phyloP scores from a whole-genome alignment of 2,329 filamentous ascomycete genomes.

The Chalaropsis thielavioides region DNA sequence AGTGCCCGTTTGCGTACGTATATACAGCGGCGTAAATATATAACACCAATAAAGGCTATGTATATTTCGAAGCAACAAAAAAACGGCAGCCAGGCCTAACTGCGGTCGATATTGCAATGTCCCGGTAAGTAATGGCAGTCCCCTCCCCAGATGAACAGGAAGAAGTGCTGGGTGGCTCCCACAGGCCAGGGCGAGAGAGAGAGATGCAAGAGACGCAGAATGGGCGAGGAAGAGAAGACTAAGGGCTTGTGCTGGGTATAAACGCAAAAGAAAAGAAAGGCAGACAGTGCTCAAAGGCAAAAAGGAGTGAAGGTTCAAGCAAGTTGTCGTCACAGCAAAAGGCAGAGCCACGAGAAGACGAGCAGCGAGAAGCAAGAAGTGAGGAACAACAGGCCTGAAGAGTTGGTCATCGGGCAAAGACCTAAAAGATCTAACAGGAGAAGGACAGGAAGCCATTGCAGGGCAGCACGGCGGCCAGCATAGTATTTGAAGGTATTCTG shows the following conservation, averaged over 20 bases:
- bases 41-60: neutral
- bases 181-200: neutral
- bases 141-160: neutral
- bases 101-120: neutral
- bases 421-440: neutral
- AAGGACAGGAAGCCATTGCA: neutral
- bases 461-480: neutral
- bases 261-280: neutral
- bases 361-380: neutral
- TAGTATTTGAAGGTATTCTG: neutral
- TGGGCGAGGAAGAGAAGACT: neutral
- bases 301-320: neutral
- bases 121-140: neutral
- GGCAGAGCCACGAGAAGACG: neutral
- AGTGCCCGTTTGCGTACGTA: too few species aligned
- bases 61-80: neutral
- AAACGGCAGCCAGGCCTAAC: neutral
- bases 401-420: neutral
- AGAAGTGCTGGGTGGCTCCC: too few species aligned
- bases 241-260: neutral
- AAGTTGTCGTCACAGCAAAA: neutral
- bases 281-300: neutral
- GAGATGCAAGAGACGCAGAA: neutral
- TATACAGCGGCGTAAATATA: neutral
- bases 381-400: neutral